Percentiles rank a stretch among this genome's conserved stretches.
phyloP scores from a whole-genome alignment of 805 yeast species.

The Metschnikowia drakensbergensis region DNA sequence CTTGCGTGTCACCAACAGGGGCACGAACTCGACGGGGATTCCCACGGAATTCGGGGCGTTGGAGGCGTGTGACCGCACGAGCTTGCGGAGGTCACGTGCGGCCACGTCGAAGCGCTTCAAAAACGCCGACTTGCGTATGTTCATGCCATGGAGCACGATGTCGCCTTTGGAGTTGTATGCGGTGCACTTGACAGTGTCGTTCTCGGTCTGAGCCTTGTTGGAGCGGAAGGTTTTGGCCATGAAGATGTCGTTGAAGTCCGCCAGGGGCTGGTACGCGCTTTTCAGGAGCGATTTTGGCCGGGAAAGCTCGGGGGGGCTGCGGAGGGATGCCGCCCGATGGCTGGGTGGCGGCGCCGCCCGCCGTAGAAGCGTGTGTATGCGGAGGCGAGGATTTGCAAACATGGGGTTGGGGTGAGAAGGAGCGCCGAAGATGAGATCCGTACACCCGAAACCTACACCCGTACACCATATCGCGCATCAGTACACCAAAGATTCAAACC shows the following conservation, averaged over 20 bases:
- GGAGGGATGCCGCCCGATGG: too few relatives aligned
- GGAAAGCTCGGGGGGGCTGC: neutral
- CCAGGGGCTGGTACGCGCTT: neutral
- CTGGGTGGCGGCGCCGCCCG: neutral
- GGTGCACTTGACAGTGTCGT: slow-evolving; percentile 44
- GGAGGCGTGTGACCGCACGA: slow-evolving; percentile 30
- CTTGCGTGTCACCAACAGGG: slow-evolving; percentile 47
- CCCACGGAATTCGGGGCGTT: slow-evolving; percentile 9
- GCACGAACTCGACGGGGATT: slow-evolving; percentile 48
- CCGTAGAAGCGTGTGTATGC: neutral
- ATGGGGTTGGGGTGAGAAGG: neutral
- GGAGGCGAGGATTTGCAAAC: neutral
- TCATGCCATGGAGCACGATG: slow-evolving; percentile 43
- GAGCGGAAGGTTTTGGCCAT: slow-evolving; percentile 18
- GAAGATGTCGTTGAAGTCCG: slow-evolving; percentile 14
- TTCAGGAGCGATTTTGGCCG: neutral
- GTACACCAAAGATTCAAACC: too few relatives aligned
- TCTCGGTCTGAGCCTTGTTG: slow-evolving; percentile 20
- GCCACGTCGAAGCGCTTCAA: slow-evolving; percentile 44
- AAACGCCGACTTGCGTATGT: slow-evolving; percentile 40
- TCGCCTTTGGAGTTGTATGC: slow-evolving; percentile 47
- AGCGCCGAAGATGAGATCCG: neutral
- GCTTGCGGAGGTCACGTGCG: slow-evolving; percentile 57
- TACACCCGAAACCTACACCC: neutral
- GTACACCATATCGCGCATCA: too few relatives aligned